Percentiles rank a stretch among this genome's conserved stretches.
Evolutionary conservation across 2,329 filamentous ascomycete species (phyloP).

Genomic region (Talaromyces amestolkiae): DNA sequence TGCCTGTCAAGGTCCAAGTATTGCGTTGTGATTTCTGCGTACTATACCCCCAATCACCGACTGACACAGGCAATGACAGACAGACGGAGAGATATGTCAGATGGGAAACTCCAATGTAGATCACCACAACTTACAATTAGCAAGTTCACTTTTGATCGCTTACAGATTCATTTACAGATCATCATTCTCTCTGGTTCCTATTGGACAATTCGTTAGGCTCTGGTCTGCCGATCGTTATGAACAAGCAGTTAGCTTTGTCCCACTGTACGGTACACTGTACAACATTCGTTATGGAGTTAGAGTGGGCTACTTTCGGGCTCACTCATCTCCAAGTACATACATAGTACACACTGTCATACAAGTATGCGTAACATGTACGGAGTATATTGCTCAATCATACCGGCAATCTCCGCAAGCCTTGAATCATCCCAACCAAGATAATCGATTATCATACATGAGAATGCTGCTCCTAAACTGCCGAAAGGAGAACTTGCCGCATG

Average conservation of each 20-base stretch:
- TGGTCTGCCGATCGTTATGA: constrained; percentile 7
- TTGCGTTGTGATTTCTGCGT: not conserved
- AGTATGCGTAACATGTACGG: not conserved
- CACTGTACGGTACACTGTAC: not conserved
- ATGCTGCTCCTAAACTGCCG: not conserved
- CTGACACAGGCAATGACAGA: not conserved
- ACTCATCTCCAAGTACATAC: not conserved
- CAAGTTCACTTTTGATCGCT: not conserved
- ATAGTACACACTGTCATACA: not conserved
- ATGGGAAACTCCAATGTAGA: not conserved
- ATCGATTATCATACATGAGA: not conserved
- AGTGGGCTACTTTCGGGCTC: not conserved
- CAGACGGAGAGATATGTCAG: not conserved
- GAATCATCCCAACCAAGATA: not conserved
- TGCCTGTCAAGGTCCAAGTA: not conserved
- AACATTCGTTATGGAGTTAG: not conserved
- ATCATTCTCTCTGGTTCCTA: not conserved
- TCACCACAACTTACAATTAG: not conserved
- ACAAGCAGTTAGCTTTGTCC: not conserved
- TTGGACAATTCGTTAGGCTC: not conserved
- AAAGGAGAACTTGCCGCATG: not conserved
- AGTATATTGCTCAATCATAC: not conserved
- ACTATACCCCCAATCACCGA: not conserved
- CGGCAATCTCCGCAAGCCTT: not conserved
- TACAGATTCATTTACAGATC: not conserved